Conservation (phyloP, 805 yeast species). For the Saturnispora ahearnii region DNA sequence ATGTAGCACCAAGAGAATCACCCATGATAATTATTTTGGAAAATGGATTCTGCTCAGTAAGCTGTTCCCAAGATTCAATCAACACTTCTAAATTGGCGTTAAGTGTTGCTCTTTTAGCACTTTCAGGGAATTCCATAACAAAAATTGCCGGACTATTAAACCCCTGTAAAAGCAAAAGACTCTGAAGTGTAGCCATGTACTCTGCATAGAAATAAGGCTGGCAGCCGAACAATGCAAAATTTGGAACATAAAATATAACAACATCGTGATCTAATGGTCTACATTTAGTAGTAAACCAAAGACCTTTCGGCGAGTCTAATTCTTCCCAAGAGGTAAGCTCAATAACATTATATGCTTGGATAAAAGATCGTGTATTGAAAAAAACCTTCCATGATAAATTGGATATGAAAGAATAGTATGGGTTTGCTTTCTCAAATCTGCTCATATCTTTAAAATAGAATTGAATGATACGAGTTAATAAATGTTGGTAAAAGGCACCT, state of each 20-base stretch:
- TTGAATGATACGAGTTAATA: constrained; percentile 15
- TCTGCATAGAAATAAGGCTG: constrained; percentile 38
- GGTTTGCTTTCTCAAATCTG: constrained; percentile 11
- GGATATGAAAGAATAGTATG: constrained; percentile 23
- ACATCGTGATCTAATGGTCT: constrained; percentile 32
- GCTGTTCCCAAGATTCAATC: neutral
- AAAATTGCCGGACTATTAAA: constrained; percentile 40
- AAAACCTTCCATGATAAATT: constrained; percentile 26
- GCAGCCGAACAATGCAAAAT: constrained; percentile 29
- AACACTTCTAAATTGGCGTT: constrained; percentile 2
- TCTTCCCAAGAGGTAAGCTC: constrained; percentile 26
- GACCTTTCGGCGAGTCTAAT: constrained; percentile 13
- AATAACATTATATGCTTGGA: constrained; percentile 28
- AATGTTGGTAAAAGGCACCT: constrained; percentile 24
- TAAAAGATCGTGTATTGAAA: constrained; percentile 23
- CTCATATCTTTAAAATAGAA: constrained; percentile 16
- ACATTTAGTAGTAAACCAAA: constrained; percentile 25
- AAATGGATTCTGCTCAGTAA: constrained; percentile 13
- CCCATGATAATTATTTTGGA: constrained; percentile 33
- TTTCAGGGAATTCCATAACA: constrained; percentile 26
- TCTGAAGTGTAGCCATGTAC: constrained; percentile 33
- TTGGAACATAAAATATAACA: constrained; percentile 37
- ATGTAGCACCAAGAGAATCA: constrained; percentile 42
- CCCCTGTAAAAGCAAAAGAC: constrained; percentile 38
- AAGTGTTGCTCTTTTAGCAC: constrained; percentile 9